Percentiles rank a stretch among this genome's conserved stretches.
Conservation (phyloP, 2,329 filamentous ascomycete genomes). For the Xylariaceae sp. region DNA sequence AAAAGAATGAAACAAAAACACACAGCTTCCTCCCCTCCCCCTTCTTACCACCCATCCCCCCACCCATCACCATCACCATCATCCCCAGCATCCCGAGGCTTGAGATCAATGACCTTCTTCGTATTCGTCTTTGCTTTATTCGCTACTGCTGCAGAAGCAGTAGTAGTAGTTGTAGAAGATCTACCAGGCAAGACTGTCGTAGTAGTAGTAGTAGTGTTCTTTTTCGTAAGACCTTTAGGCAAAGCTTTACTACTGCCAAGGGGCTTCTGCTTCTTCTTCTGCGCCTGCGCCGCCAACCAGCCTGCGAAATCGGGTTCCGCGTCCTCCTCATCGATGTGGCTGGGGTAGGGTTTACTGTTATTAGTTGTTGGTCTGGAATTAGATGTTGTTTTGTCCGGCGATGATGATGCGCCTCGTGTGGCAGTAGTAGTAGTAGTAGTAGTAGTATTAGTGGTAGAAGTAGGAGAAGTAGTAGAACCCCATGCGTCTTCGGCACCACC, state of each 20-base stretch:
- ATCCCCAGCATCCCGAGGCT: constrained; percentile 54
- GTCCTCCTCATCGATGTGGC: constrained; percentile 67
- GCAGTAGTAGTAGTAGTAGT: no score
- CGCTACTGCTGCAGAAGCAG: constrained; percentile 18
- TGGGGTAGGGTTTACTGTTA: constrained; percentile 30
- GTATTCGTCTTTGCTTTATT: constrained; percentile 27
- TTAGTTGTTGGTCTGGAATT: constrained; percentile 26
- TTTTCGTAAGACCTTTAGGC: constrained; percentile 77
- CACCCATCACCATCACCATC: constrained; percentile 57
- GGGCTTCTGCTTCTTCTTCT: constrained; percentile 49
- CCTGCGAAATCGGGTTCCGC: constrained; percentile 93
- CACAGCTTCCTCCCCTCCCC: no score
- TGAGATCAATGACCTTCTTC: constrained; percentile 67
- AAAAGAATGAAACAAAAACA: no score
- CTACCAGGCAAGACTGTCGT: constrained; percentile 8
- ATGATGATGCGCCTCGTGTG: constrained; percentile 5
- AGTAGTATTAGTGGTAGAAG: no score
- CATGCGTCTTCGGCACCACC: constrained; percentile 57
- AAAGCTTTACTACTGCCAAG: constrained; percentile 51
- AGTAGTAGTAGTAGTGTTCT: constrained; percentile 27
- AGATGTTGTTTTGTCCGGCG: constrained; percentile 2
- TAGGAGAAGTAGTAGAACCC: constrained; percentile 36
- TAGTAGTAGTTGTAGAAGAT: not conserved
- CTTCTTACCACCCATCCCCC: constrained; percentile 57
- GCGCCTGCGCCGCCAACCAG: constrained; percentile 83